Base-by-base conservation (phyloP, 148 eudicot species). In the Selenicereus undatus region DNA sequence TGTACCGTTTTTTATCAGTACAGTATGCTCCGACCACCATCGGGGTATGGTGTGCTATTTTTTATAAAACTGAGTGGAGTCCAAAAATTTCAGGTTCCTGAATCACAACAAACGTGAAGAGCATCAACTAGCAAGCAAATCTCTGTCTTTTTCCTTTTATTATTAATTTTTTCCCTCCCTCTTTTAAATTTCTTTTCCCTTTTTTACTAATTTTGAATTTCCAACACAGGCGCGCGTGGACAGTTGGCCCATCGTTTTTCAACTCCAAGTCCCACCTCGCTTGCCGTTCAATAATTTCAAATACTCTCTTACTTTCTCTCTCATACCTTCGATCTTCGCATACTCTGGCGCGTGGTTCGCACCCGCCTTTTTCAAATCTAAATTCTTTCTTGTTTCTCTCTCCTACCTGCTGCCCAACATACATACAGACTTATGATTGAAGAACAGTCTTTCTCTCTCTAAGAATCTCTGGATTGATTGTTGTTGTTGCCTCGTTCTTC, bases 191-290 rank as follows among this genome's bases (percentile, higher is more conserved):
- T 26, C 0, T 12, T 74, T 48, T 11, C 17, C 8, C 21, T 36
- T 36, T 20, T 10, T 45, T 48, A 26, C 24, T 4, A 20, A 56
- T 27, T 84, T 84, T 84, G 83, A 81, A 84, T 72, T 80, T 60
- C 36, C 65, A 13, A 30, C 29, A 6, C n/a, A 75, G 22, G 82
- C 87, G 87, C 87, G 87, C 85, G 82, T 79, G 77, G 65, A 65
- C 76, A 76, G 84, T 77, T 83, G 79, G 82, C 80, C 36, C 71
- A 75, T 81, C 80, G 8, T 51, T 48, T 26, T 75, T 74, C 22
- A 26, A 0, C 32, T 35, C 4, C 51, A 48, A 8, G 8, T 16
- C 81, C 74, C 66, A 68, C 81, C 74, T 27, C 72, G 5, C 0
- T 26, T 79, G 29, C 35, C 43, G 9, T 29, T 54, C 77, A 24